Evolutionary conservation across 768 basidiomycete species (phyloP).

Genomic region (Rhizopogon rudus): DNA sequence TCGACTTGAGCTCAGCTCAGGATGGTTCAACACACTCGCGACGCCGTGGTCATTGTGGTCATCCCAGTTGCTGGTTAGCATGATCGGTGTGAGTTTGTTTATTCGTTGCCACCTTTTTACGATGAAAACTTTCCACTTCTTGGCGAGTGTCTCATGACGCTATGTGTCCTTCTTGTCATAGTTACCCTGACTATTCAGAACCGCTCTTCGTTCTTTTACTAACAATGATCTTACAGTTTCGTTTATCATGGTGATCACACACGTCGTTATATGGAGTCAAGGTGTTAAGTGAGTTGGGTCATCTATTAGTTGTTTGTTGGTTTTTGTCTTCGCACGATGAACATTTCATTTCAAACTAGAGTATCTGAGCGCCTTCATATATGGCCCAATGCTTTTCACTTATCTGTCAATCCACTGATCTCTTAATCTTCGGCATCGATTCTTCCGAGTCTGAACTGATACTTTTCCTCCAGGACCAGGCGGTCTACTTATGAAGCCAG

Average conservation of each 20-base stretch:
- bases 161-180: conserved; percentile 75
- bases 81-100: not conserved
- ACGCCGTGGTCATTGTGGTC: not conserved
- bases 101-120: not conserved
- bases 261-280: not conserved
- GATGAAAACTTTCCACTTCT: conserved; percentile 53
- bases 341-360: conserved; percentile 80
- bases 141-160: conserved; percentile 49
- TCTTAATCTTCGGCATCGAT: conserved; percentile 1
- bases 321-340: conserved; percentile 41
- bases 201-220: conserved; percentile 5
- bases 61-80: not conserved
- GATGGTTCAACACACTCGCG: not conserved
- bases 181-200: conserved; percentile 77
- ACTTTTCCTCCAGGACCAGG: not conserved
- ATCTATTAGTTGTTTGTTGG: conserved; percentile 8
- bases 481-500: not conserved
- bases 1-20: not conserved
- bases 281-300: conserved; percentile 10
- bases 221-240: conserved; percentile 5
- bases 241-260: not conserved
- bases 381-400: conserved; percentile 63
- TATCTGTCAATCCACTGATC: conserved; percentile 66
- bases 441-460: not conserved
- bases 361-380: conserved; percentile 75